Evolutionary conservation across 2,329 filamentous ascomycete genomes (phyloP), one percentile per base, ranked within the genome.

Genomic region (Penicillium sp.): DNA sequence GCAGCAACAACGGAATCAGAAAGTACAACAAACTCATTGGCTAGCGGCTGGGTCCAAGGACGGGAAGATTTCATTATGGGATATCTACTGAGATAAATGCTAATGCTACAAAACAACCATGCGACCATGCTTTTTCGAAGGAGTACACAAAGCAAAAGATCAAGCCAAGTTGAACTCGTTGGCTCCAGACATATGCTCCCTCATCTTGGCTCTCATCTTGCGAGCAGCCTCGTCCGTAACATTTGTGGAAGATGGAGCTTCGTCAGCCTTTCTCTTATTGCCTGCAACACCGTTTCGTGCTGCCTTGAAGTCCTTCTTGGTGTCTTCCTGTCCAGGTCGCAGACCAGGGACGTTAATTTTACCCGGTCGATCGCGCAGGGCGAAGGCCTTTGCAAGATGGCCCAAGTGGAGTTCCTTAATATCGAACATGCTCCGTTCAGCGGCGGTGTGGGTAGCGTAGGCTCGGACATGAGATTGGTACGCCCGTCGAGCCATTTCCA

Each of bases 1-100:
- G 47, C 88, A 84, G 56, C 82, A 86, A 35, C 82, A 84, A 61
- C 80, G 90, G 53, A 78, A 85, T 22, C 77, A 77, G 35, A 86
- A 85, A 64, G 87, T 88, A 11, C 86, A 83, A 66, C 79, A 78
- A 48, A 88, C 88, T 25, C 93, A 97, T 73, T 97, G 93, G 92
- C 73, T 97, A 49, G 94, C 88, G 17, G 90, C 86, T 1, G 94
- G 94, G 1, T 89, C 90, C 53, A 99, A 97, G 72, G 94, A 97
- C 76, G 94, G 93, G 17, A 96, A 95, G 72, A 85, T 97, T 60
- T 96, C 91, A 69, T 77, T 99, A 63, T 99, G 94, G 94, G 90
- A 97, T 76, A 86, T 97, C 56, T 99, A 94, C 72, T 92, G 66
- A 77, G 58, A 62, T 47, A 54, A 59, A 63, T 59, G 61, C 59